Evolutionary conservation across 1,284 basidiomycete genomes (phyloP).

Genomic region (Schizophyllum amplum): DNA sequence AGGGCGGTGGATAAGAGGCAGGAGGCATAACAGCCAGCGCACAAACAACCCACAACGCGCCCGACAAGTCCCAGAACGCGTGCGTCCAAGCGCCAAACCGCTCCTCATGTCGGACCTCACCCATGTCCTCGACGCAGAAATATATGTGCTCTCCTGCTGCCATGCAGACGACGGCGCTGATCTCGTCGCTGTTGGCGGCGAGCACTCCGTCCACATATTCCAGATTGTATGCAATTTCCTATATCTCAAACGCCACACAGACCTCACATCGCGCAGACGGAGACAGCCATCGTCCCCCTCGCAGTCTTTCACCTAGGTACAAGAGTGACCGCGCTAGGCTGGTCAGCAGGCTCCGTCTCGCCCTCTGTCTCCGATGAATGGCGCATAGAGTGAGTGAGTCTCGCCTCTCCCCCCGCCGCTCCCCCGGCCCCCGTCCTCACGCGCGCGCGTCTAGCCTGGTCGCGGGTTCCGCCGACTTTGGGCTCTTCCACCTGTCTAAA

Average conservation of each 20-base stretch:
- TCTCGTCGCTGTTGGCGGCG: constrained; percentile 62
- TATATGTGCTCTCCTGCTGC: constrained; percentile 56
- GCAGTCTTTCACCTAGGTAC: constrained; percentile 71
- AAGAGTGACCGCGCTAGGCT: constrained; percentile 66
- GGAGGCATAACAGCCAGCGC: neutral
- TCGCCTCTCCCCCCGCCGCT: no score
- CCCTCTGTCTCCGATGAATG: constrained; percentile 57
- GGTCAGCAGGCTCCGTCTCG: constrained; percentile 62
- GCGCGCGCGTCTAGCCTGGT: constrained; percentile 39
- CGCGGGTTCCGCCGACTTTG: constrained; percentile 58
- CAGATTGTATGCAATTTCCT: constrained; percentile 15
- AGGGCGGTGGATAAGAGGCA: constrained; percentile 28
- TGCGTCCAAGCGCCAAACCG: neutral
- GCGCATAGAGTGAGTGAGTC: constrained; percentile 54
- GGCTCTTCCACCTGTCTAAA: constrained; percentile 61
- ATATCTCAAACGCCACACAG: neutral
- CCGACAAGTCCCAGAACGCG: neutral
- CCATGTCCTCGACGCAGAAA: constrained; percentile 35
- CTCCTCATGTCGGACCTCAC: constrained; percentile 1
- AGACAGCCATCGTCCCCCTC: constrained; percentile 36
- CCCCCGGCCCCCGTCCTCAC: no score
- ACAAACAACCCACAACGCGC: neutral
- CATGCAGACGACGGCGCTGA: constrained; percentile 55
- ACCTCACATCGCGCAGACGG: constrained; percentile 20
- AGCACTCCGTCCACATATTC: constrained; percentile 62